Base-by-base conservation (phyloP, 2,329 filamentous ascomycete genomes). In the Pseudonectria buxi region DNA sequence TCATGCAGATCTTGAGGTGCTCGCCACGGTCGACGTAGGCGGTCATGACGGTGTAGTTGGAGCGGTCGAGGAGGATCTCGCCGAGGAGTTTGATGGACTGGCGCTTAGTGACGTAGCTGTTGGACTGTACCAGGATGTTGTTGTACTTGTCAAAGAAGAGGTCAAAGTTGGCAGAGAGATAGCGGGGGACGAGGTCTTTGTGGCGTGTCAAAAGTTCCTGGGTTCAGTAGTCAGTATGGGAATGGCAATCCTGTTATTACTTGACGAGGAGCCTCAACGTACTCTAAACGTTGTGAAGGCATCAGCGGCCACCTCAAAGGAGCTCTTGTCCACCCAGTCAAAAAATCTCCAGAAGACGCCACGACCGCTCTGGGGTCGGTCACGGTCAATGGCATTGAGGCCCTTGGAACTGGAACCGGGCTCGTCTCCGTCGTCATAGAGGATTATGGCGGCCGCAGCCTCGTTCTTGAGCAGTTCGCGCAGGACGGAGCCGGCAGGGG, bases 31-130 rank as follows among this genome's bases (percentile, higher is more conserved):
- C 89, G 39, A 98, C 92, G 58, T 96, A 98, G 44, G 84, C 80
- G 38, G 90, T 96, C 92, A 98, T 98, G 56, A 96, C 87, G 56
- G 81, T 87, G 68, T 98, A 98, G 64, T 98, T 96, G 45, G 90
- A 87, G 28, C 92, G 80, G 61, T 96, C 92, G 24, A 98, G 74
- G 37, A 98, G 68, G 31, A 98, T 87, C 65, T 98, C 92, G 35
- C 92, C 92, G 2, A 98, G 76, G 28, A 98, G 74, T 62, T 98
- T 98, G 65, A 96, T 96, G 12, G 88, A 95, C 64, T 98, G 92
- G 32, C 92, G 78, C 63, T 98, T 98, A 16, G 92, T 98, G 43
- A 98, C 92, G 57, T 98, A 98, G 57, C 86, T 94, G 57, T 89
- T 86, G 24, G 88, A 95, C 57, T 94, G 87, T 26, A 96, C 79